Conservation (phyloP, 2,329 filamentous ascomycete species). For the Plectosphaerella plurivora region DNA sequence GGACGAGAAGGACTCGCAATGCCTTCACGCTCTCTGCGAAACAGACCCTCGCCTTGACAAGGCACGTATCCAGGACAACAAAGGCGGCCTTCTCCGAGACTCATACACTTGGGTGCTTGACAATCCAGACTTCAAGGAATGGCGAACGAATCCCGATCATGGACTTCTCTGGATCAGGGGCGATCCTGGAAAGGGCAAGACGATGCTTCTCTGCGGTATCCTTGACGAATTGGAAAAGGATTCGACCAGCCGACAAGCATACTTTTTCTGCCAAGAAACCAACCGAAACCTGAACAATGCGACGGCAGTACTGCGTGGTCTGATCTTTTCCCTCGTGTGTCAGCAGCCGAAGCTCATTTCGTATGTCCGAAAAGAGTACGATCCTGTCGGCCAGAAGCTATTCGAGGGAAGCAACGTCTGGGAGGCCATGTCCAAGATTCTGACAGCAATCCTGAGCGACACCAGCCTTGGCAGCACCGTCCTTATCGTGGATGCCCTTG, state of each 20-base stretch:
- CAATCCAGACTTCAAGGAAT: slow-evolving; percentile 17
- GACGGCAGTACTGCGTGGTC: slow-evolving; percentile 32
- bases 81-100: slow-evolving; percentile 25
- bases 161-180: slow-evolving; percentile 31
- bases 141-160: slow-evolving; percentile 12
- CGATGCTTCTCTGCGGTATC: slow-evolving; percentile 34
- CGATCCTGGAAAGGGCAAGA: slow-evolving; percentile 37
- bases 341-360: neutral
- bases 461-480: slow-evolving; percentile 1
- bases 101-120: slow-evolving; percentile 30
- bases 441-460: slow-evolving; percentile 20
- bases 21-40: slow-evolving; percentile 22
- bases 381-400: slow-evolving; percentile 18
- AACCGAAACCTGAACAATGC: slow-evolving; percentile 30
- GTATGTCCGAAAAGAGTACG: slow-evolving; percentile 4
- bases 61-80: slow-evolving; percentile 25
- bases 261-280: slow-evolving; percentile 39
- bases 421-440: slow-evolving; percentile 19
- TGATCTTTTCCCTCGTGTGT: slow-evolving; percentile 33
- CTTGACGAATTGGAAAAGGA: slow-evolving; percentile 23
- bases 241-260: slow-evolving; percentile 18
- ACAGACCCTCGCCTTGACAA: slow-evolving; percentile 21
- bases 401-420: slow-evolving; percentile 12
- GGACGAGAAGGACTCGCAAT: slow-evolving; percentile 14
- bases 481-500: slow-evolving; percentile 26